phyloP scores from a whole-genome alignment of 805 yeast species.

The Nadsonia fulvescens region DNA sequence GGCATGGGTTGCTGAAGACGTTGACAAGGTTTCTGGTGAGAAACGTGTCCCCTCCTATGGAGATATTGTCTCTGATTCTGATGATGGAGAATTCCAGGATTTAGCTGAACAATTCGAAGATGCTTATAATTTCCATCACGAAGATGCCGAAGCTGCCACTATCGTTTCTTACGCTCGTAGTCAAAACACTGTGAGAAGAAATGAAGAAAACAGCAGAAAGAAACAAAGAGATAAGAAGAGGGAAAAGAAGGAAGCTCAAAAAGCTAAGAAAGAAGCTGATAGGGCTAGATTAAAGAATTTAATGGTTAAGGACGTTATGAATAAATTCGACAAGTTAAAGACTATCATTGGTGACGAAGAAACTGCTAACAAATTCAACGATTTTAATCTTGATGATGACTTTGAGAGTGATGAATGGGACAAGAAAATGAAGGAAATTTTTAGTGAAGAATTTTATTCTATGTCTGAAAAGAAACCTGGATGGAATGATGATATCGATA shows the following conservation, averaged over 20 bases:
- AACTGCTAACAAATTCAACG: constrained; percentile 48
- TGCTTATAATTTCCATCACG: constrained; percentile 88
- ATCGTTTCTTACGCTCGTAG: constrained; percentile 84
- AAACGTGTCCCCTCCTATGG: constrained; percentile 15
- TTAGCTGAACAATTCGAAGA: constrained; percentile 83
- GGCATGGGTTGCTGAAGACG: constrained; percentile 76
- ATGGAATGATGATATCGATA: constrained; percentile 45
- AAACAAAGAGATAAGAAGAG: constrained; percentile 59
- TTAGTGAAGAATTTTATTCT: constrained; percentile 69
- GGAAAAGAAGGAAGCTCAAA: constrained; percentile 33
- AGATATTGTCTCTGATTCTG: constrained; percentile 31
- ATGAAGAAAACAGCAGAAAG: constrained; percentile 56
- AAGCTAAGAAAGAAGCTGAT: constrained; percentile 37
- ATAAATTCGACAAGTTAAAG: constrained; percentile 44
- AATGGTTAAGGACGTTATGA: constrained; percentile 62
- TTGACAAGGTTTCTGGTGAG: constrained; percentile 38
- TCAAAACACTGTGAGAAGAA: constrained; percentile 81
- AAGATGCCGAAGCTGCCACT: constrained; percentile 80
- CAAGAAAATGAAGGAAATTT: constrained; percentile 36
- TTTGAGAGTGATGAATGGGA: background rate
- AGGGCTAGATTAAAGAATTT: constrained; percentile 54
- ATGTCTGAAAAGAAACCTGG: constrained; percentile 37
- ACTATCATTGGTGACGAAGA: constrained; percentile 53
- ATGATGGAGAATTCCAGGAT: constrained; percentile 77
- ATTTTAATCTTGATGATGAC: constrained; percentile 12